A percentile compares a stretch with the other conserved stretches of the same genome.
phyloP scores from a whole-genome alignment of 768 basidiomycete genomes.

The Tylopilus plumbeoviolaceoides region DNA sequence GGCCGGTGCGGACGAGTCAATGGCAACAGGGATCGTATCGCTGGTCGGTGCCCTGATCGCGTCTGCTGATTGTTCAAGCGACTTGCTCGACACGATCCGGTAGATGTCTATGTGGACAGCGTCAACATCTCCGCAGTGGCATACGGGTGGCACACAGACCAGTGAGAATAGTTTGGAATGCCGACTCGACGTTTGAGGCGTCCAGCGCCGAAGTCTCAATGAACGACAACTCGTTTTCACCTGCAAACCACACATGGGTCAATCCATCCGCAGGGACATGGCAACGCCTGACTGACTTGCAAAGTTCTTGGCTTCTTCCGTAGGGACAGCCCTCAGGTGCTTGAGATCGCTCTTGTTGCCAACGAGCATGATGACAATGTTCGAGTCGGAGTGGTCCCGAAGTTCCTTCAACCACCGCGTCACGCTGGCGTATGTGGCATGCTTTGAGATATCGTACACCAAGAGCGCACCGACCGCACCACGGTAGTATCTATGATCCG shows the following conservation, averaged over 20 bases:
- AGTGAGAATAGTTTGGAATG: constrained; percentile 94
- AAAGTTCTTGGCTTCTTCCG: constrained; percentile 94
- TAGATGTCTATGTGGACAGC: constrained; percentile 71
- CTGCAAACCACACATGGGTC: constrained; percentile 34
- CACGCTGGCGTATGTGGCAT: constrained; percentile 91
- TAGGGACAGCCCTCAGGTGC: constrained; percentile 92
- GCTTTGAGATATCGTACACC: constrained; percentile 93
- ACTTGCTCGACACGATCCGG: constrained; percentile 94
- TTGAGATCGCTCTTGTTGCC: constrained; percentile 99
- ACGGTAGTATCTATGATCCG: constrained; percentile 78
- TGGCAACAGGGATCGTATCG: constrained; percentile 80
- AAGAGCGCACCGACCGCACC: constrained; percentile 92
- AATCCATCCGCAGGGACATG: background rate
- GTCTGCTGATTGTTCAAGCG: constrained; percentile 79
- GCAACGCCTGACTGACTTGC: constrained; percentile 52
- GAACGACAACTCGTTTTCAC: constrained; percentile 89
- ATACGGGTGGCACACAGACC: constrained; percentile 45
- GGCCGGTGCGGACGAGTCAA: constrained; percentile 52
- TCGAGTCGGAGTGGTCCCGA: constrained; percentile 89
- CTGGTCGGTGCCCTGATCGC: constrained; percentile 76
- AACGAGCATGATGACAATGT: constrained; percentile 94
- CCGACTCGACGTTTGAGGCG: constrained; percentile 96
- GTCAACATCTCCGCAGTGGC: constrained; percentile 1
- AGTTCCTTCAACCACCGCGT: constrained; percentile 96
- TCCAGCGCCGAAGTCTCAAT: constrained; percentile 99